Conservation (phyloP, 2,329 filamentous ascomycete genomes). For the Geoglossum cookeanum region DNA sequence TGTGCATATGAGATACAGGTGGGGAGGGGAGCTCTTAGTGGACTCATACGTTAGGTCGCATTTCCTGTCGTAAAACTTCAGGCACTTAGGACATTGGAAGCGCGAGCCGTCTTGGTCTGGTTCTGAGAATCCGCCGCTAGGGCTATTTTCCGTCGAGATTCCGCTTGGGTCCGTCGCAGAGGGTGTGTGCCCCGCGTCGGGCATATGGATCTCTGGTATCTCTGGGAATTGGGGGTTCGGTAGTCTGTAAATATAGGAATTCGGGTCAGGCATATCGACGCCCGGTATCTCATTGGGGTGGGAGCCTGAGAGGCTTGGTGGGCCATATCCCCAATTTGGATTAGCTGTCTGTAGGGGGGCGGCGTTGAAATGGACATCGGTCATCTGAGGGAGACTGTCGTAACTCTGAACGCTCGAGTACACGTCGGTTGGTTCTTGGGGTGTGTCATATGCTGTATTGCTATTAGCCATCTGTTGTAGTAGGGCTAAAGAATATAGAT, state of each 20-base stretch:
- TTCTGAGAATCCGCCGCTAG: background rate
- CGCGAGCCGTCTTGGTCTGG: background rate
- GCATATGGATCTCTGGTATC: background rate
- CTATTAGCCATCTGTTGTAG: background rate
- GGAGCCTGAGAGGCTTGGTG: background rate
- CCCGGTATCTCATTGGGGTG: background rate
- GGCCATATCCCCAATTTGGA: no score
- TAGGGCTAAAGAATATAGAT: background rate
- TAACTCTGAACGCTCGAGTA: no score
- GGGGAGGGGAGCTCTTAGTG: background rate
- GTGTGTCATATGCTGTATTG: background rate
- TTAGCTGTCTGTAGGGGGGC: background rate
- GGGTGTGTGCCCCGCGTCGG: background rate
- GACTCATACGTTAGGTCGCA: background rate
- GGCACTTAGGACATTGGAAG: background rate
- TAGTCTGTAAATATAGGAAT: no score
- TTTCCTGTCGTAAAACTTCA: background rate
- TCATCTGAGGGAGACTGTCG: no score
- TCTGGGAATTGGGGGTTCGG: no score
- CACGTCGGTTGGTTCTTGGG: no score
- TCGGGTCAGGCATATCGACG: background rate
- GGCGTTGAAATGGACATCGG: no score
- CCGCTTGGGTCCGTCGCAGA: background rate
- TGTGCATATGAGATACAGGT: background rate
- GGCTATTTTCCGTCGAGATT: background rate